These are phyloP conservation scores for Phaeosphaeria sp. DNA, from an alignment of 2,329 filamentous ascomycete genomes.

Conservation along the genomic window DNA sequence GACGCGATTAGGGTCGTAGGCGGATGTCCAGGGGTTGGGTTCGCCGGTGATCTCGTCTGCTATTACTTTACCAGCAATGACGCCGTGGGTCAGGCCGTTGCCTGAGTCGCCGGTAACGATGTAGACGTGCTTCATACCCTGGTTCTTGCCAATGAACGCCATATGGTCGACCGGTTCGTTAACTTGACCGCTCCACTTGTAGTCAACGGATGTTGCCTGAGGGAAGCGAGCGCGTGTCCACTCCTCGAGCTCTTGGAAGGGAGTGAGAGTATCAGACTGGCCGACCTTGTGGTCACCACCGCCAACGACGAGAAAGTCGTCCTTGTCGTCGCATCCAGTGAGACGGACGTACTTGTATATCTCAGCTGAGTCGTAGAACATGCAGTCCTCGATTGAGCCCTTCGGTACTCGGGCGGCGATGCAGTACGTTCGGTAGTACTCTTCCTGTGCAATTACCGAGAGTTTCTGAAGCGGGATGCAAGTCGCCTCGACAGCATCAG, in stretches of 20 bases:
- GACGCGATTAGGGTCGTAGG: conserved; percentile 60
- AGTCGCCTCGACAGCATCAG: conserved; percentile 61
- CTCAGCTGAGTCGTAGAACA: conserved; percentile 63
- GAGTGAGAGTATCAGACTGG: conserved; percentile 54
- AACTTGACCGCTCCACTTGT: conserved; percentile 65
- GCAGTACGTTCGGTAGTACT: conserved; percentile 62
- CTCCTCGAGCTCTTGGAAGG: conserved; percentile 59
- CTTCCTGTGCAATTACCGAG: conserved; percentile 60
- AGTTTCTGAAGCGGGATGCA: conserved; percentile 64
- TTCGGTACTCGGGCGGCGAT: conserved; percentile 63
- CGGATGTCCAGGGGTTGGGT: conserved; percentile 56
- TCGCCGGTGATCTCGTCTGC: conserved; percentile 61
- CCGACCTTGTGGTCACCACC: conserved; percentile 67
- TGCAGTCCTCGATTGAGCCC: conserved; percentile 59
- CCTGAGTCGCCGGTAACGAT: conserved; percentile 65
- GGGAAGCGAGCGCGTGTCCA: conserved; percentile 63
- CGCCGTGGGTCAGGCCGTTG: conserved; percentile 64
- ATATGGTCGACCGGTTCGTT: conserved; percentile 63
- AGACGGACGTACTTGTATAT: conserved; percentile 63
- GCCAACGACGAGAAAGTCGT: conserved; percentile 64
- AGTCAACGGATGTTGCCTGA: conserved; percentile 57
- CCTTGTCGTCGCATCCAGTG: conserved; percentile 59
- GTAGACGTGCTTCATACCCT: conserved; percentile 59
- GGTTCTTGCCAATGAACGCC: conserved; percentile 64
- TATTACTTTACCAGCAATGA: conserved; percentile 60